A percentile compares a stretch with the other conserved stretches of the same genome.
phyloP scores from a whole-genome alignment of 169 alveolate genomes.

The Cryptosporidium ubiquitum region DNA sequence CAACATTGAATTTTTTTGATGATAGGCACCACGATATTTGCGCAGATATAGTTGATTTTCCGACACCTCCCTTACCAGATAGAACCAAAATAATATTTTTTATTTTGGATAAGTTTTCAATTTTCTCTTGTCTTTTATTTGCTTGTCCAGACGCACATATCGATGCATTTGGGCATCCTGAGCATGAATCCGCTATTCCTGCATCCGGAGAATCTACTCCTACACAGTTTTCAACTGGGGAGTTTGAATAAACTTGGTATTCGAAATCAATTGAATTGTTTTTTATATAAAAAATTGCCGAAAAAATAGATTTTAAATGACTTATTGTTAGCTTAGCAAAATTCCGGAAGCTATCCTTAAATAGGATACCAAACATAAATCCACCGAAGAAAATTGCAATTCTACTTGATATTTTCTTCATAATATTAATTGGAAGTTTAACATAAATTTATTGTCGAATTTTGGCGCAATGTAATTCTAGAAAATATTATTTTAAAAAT shows the following conservation, averaged over 20 bases:
- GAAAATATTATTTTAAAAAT: neutral
- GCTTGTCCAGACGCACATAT: conserved; percentile 93
- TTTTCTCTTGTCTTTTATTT: conserved; percentile 76
- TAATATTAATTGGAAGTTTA: neutral
- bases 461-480: conserved; percentile 4
- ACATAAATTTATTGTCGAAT: neutral
- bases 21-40: conserved; percentile 86
- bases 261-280: neutral
- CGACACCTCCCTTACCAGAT: conserved; percentile 99
- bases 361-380: conserved; percentile 4
- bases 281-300: neutral
- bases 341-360: neutral
- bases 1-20: conserved; percentile 83
- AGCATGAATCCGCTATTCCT: conserved; percentile 94
- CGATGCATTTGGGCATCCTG: conserved; percentile 96
- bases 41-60: conserved; percentile 96
- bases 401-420: conserved; percentile 10
- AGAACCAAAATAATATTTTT: conserved; percentile 90
- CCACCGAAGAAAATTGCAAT: conserved; percentile 21
- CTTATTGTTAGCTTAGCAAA: neutral
- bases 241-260: neutral
- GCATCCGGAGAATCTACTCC: conserved; percentile 83
- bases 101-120: conserved; percentile 86
- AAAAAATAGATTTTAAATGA: neutral
- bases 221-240: conserved; percentile 80